Evolutionary conservation across 106 monocot genomes (phyloP).

Genomic region (Gastrodia elata): DNA sequence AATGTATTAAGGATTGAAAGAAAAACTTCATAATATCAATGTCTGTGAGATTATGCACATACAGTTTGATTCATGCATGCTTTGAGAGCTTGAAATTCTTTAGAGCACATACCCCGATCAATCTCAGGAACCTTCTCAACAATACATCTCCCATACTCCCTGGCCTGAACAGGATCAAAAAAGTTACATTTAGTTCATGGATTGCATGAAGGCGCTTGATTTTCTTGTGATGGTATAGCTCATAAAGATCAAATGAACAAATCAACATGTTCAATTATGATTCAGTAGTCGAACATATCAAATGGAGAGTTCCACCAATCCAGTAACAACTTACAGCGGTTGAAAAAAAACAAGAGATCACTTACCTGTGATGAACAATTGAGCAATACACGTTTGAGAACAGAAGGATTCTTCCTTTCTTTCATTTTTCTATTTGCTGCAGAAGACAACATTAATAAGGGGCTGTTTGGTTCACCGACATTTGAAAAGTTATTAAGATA

Average conservation of each 20-base stretch:
- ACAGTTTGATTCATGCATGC: slow-evolving; percentile 83
- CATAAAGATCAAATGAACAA: not conserved
- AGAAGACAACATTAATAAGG: not conserved
- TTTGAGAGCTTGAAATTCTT: slow-evolving; percentile 79
- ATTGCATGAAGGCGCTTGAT: not conserved
- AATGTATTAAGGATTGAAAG: not conserved
- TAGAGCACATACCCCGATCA: slow-evolving; percentile 83
- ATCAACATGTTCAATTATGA: not conserved
- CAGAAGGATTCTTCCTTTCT: slow-evolving; percentile 47
- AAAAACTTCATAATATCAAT: not conserved
- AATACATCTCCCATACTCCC: slow-evolving; percentile 79
- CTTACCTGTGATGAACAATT: slow-evolving; percentile 66
- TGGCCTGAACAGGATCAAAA: slow-evolving; percentile 19
- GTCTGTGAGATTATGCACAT: slow-evolving; percentile 4
- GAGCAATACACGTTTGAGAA: slow-evolving; percentile 37
- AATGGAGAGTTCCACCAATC: not conserved
- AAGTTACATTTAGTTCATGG: not conserved
- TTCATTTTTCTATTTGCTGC: slow-evolving; percentile 32
- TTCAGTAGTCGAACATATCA: not conserved
- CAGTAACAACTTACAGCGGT: not conserved
- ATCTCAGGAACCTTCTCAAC: slow-evolving; percentile 81
- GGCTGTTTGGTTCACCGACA: too few species aligned
- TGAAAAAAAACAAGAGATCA: not conserved
- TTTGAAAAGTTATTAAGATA: too few species aligned
- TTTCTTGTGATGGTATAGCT: not conserved